Evolutionary conservation across 2,329 filamentous ascomycete genomes (phyloP), one percentile per base, ranked within the genome.

Genomic region (Alternaria arborescens): DNA sequence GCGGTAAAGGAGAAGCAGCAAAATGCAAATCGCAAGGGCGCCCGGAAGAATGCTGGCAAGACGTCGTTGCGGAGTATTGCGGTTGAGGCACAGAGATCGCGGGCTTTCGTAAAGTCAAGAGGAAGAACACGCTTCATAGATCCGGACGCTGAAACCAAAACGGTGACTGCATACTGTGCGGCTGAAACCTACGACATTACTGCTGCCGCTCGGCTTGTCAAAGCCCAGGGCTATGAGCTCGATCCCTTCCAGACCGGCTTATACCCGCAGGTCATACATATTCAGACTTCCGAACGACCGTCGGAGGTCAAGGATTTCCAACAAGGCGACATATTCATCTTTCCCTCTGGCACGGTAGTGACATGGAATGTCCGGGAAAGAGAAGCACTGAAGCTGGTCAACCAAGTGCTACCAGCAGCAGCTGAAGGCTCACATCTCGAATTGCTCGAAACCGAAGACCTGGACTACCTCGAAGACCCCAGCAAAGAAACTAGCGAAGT

Each of bases 301-400:
- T 69, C 74, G 18, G 75, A 77, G 59, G 72, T 78, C 51, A 77
- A 82, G 81, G 55, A 82, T 83, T 72, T 78, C 86, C 87, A 74
- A 38, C 72, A 74, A 50, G 94, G 93, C 34, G 95, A 99, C 79
- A 88, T 98, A 52, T 98, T 98, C 75, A 89, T 99, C 58, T 99
- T 99, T 68, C 93, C 94, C 8, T 97, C 94, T 0, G 95, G 95
- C 11, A 97, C 94, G 12, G 86, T 98, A 8, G 95, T 98, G 6
- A 90, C 92, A 24, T 99, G 95, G 95, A 91, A 92, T 5, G 84
- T 97, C 1, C 89, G 92, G 1, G 87, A 93, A 62, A 88, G 90
- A 58, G 87, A 93, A 18, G 89, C 93, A 16, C 42, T 77, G 38
- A 66, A 69, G 46, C 65, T 78, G 16, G 71, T 78, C 16, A 91